These are phyloP conservation scores for Penicillium arizonense DNA, from an alignment of 495 filamentous ascomycete genomes.

Conservation along the genomic window DNA sequence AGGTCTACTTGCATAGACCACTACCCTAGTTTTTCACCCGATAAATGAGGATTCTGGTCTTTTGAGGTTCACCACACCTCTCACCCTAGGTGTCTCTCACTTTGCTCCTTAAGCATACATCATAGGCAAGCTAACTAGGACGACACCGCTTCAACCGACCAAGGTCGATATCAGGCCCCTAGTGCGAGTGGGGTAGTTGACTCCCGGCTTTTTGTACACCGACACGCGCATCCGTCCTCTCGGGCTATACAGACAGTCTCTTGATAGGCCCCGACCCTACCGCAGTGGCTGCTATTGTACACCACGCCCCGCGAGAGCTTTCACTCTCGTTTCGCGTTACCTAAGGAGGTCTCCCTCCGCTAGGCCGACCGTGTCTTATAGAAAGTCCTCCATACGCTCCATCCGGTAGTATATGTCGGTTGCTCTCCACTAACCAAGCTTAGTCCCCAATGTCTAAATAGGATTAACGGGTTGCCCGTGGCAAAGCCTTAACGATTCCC, in stretches of 20 bases:
- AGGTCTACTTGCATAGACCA: slow-evolving; percentile 10
- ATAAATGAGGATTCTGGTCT: slow-evolving; percentile 6
- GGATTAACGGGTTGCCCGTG: slow-evolving; percentile 10
- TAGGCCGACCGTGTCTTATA: slow-evolving; percentile 17
- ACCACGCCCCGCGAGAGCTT: slow-evolving; percentile 9
- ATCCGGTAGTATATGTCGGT: slow-evolving; percentile 11
- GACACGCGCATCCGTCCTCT: slow-evolving; percentile 16
- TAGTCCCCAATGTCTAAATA: slow-evolving; percentile 10
- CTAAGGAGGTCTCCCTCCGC: slow-evolving; percentile 7
- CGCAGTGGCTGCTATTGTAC: slow-evolving; percentile 13
- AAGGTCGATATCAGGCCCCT: slow-evolving; percentile 8
- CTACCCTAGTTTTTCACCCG: slow-evolving; percentile 8
- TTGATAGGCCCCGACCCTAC: slow-evolving; percentile 10
- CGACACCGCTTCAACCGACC: slow-evolving; percentile 1
- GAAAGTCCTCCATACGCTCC: slow-evolving; percentile 11
- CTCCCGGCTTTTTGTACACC: slow-evolving; percentile 7
- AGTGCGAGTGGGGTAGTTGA: slow-evolving; percentile 13
- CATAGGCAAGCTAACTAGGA: slow-evolving; percentile 5
- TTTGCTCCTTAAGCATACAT: slow-evolving; percentile 11
- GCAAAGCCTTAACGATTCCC: slow-evolving; percentile 13
- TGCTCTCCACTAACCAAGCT: slow-evolving; percentile 18
- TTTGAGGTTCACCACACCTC: slow-evolving; percentile 4
- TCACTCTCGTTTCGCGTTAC: slow-evolving; percentile 10
- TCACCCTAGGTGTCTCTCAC: slow-evolving; percentile 12
- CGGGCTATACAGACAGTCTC: slow-evolving; percentile 15